Evolutionary conservation across 306 rosid genomes (phyloP).

Genomic region (Sophora flavescens): DNA sequence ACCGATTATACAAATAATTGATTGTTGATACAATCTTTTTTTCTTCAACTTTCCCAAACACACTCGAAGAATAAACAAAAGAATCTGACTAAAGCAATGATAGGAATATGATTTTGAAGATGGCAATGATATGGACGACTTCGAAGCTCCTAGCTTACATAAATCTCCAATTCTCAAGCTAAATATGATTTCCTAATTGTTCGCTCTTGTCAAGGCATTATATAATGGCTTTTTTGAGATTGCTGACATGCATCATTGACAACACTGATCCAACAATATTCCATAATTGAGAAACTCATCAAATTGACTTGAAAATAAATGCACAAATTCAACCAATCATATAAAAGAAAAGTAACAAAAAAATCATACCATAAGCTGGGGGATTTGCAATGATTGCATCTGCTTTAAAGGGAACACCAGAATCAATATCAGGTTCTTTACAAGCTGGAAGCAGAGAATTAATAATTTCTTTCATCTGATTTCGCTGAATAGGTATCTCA

Average conservation of each 20-base stretch:
- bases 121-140: not conserved
- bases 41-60: too few species aligned
- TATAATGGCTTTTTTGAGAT: not conserved
- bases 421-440: conserved; percentile 86
- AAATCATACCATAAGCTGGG: conserved; percentile 87
- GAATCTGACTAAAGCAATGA: not conserved
- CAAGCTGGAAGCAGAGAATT: conserved; percentile 89
- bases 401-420: conserved; percentile 78
- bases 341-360: conserved; percentile 21
- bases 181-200: not conserved
- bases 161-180: not conserved
- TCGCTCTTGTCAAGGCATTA: not conserved
- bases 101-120: not conserved
- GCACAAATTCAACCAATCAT: conserved; percentile 27
- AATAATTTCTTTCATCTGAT: conserved; percentile 93
- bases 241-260: not conserved
- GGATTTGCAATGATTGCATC: conserved; percentile 99
- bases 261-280: conserved; percentile 12
- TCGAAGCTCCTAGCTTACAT: not conserved
- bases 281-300: conserved; percentile 1
- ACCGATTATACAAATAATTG: too few species aligned
- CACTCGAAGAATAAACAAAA: too few species aligned
- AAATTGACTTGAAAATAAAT: conserved; percentile 26
- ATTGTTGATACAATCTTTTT: too few species aligned
- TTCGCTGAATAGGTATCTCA: conserved; percentile 89